These are phyloP conservation scores for Pelargonium citronellum DNA, from an alignment of 441 rosid species.

Conservation along the genomic window DNA sequence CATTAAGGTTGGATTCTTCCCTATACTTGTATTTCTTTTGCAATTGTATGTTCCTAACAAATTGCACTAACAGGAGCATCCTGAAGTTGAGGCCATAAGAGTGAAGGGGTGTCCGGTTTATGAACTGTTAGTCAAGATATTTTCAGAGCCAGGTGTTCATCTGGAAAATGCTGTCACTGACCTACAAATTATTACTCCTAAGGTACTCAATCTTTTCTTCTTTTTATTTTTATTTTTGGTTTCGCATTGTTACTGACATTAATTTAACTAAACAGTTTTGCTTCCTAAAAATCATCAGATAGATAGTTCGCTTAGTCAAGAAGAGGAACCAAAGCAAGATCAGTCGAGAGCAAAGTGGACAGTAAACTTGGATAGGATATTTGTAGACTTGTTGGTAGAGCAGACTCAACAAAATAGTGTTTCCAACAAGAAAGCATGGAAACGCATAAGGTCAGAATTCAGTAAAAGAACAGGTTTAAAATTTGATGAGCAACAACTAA, in stretches of 20 bases:
- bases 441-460: constrained; percentile 2
- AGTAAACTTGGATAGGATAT: background rate
- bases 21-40: background rate
- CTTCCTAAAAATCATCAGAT: background rate
- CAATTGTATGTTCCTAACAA: background rate
- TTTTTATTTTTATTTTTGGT: background rate
- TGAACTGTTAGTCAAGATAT: background rate
- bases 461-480: constrained; percentile 1
- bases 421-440: constrained; percentile 5
- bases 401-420: constrained; percentile 1
- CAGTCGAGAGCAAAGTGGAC: constrained; percentile 4
- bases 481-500: constrained; percentile 1
- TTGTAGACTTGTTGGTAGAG: constrained; percentile 1
- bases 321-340: constrained; percentile 2
- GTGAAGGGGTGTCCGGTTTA: constrained; percentile 1
- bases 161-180: background rate
- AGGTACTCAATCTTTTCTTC: background rate
- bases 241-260: background rate
- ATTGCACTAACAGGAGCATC: constrained; percentile 3
- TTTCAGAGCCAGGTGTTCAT: background rate
- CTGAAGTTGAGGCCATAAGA: constrained; percentile 3
- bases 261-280: background rate
- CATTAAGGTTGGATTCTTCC: constrained; percentile 29
- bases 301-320: constrained; percentile 1
- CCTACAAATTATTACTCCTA: background rate